Base-by-base conservation (phyloP, 73 alveolate genomes). In the Paraurostyla sp. region DNA sequence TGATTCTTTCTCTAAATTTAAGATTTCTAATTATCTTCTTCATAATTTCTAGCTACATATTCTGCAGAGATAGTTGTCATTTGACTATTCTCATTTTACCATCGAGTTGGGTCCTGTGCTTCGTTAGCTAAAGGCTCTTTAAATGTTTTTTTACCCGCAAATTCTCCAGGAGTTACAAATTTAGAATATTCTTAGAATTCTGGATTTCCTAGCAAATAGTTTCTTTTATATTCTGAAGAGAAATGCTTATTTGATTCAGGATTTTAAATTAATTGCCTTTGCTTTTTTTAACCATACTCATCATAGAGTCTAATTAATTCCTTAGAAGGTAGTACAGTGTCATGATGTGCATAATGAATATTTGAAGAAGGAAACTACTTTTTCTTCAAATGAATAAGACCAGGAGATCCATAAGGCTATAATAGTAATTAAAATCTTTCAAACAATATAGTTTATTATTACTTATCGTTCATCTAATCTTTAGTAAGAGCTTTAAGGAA, bases 391-490 rank as follows among this genome's bases (percentile, higher is more conserved):
- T 71, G 29, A 0, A 46, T 6, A 7, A 73, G 1, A 27, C 46
- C 86, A 43, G 86, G 86, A 1, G 86, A 73, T 23, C 86, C 86
- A 73, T 73, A 73, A 3, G 86, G 86, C 86, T 73, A 73, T 48
- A 65, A 68, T 22, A 22, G 40, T 62, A 23, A 62, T 46, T 23
- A 62, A 15, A 62, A 20, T 9, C 11, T 23, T 62, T 23, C 80
- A 62, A 54, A 18, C 4, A 54, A 54, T 13, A n/a, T 20, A 20
- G 36, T 54, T 54, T 9, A 54, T 9, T 9, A 13, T 18, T 54
- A 18, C 30, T 54, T 6, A 18, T 20, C 13, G 4, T 18, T 54
- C 23, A 54, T 35, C 9, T 54, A 4, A n/a, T n/a, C n/a, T 54
- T 35, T 54, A 9, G 9, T 4, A 13, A 20, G 40, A 13, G 23